Evolutionary conservation across 2,329 filamentous ascomycete species (phyloP).

Genomic region (Dendryphion nanum): DNA sequence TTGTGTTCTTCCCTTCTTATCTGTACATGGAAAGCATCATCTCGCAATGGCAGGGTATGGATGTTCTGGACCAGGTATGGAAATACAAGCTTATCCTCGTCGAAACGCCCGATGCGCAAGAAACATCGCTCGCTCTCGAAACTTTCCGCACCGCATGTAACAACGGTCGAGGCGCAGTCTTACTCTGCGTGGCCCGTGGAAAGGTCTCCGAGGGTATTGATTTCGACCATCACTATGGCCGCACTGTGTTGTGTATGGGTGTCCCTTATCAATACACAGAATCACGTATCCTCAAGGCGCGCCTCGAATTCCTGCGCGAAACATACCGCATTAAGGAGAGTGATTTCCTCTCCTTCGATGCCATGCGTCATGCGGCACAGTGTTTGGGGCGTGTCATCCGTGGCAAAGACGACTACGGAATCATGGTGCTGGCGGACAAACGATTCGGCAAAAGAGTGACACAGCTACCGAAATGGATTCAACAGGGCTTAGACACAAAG

Average conservation of each 20-base stretch:
- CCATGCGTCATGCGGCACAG: slow-evolving; percentile 98
- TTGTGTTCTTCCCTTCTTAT: slow-evolving; percentile 99
- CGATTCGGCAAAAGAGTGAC: slow-evolving; percentile 87
- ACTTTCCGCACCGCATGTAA: slow-evolving; percentile 97
- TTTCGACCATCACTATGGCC: slow-evolving; percentile 98
- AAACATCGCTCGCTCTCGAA: slow-evolving; percentile 91
- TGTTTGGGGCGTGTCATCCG: slow-evolving; percentile 91
- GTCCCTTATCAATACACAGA: slow-evolving; percentile 99
- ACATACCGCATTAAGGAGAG: slow-evolving; percentile 96
- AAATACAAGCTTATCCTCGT: slow-evolving; percentile 98
- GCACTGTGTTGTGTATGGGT: slow-evolving; percentile 92
- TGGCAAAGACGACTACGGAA: slow-evolving; percentile 98
- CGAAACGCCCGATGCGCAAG: slow-evolving; percentile 95
- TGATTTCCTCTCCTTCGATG: slow-evolving; percentile 97
- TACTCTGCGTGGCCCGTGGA: slow-evolving; percentile 92
- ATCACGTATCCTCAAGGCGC: slow-evolving; percentile 91
- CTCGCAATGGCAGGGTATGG: slow-evolving; percentile 99
- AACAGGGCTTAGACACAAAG: slow-evolving; percentile 77
- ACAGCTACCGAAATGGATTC: slow-evolving; percentile 97
- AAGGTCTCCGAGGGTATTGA: slow-evolving; percentile 98
- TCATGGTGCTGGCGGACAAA: slow-evolving; percentile 96
- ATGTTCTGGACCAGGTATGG: slow-evolving; percentile 95
- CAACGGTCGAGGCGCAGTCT: slow-evolving; percentile 89
- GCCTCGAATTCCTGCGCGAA: slow-evolving; percentile 93
- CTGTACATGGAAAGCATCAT: slow-evolving; percentile 99